phyloP scores from a whole-genome alignment of 495 filamentous ascomycete species.

The Hyaloscypha variabilis region DNA sequence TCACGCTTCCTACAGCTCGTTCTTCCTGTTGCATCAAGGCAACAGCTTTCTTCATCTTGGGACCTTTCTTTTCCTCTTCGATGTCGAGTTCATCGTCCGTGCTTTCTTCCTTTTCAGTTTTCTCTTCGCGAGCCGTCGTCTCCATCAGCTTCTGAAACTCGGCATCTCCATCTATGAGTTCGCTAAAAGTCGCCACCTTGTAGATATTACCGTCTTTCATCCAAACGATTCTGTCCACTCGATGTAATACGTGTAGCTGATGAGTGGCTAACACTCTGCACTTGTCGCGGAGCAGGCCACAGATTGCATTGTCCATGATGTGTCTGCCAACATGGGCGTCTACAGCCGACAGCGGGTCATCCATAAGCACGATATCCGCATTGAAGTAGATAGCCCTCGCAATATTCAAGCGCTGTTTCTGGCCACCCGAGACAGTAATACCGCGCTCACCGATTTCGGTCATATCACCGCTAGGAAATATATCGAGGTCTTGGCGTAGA shows the following conservation, averaged over 20 bases:
- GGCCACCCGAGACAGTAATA: slow-evolving; percentile 80
- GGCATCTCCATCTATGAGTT: slow-evolving; percentile 76
- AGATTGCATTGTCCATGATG: slow-evolving; percentile 94
- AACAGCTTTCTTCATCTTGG: slow-evolving; percentile 60
- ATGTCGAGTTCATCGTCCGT: slow-evolving; percentile 47
- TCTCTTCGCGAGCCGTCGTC: slow-evolving; percentile 69
- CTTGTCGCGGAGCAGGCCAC: slow-evolving; percentile 85
- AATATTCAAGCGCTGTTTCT: slow-evolving; percentile 84
- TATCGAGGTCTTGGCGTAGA: slow-evolving; percentile 71
- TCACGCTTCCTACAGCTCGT: slow-evolving; percentile 77
- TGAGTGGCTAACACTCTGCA: slow-evolving; percentile 92
- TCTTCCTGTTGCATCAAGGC: slow-evolving; percentile 93
- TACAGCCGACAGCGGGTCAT: slow-evolving; percentile 81
- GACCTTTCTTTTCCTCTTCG: slow-evolving; percentile 55
- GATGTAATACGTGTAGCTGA: slow-evolving; percentile 87
- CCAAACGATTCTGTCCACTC: slow-evolving; percentile 89
- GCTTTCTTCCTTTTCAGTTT: slow-evolving; percentile 41
- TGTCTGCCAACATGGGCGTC: slow-evolving; percentile 89
- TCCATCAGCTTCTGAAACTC: slow-evolving; percentile 83
- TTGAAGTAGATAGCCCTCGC: slow-evolving; percentile 85
- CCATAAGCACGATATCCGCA: slow-evolving; percentile 79
- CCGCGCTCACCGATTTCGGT: slow-evolving; percentile 82
- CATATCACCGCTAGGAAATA: slow-evolving; percentile 72
- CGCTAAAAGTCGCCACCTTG: slow-evolving; percentile 84
- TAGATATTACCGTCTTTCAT: slow-evolving; percentile 84